A percentile compares a stretch with the other conserved stretches of the same genome.
phyloP scores from a whole-genome alignment of 1,284 basidiomycete genomes.

The Blastosporella zonata region DNA sequence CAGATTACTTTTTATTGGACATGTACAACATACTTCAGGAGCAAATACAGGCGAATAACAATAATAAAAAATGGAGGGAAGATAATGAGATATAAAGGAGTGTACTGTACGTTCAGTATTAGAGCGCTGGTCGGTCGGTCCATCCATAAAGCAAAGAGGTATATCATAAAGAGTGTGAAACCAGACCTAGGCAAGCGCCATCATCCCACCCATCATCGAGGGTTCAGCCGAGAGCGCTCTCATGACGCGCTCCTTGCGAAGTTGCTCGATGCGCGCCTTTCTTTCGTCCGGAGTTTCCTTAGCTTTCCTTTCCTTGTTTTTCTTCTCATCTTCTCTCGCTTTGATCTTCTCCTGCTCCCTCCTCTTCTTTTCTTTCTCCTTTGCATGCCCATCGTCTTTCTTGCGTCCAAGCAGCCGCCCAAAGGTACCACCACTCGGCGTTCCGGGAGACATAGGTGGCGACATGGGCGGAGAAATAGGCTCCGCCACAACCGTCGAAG shows the following conservation, averaged over 20 bases:
- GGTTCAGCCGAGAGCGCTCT: conserved; percentile 16
- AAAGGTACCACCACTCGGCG: conserved; percentile 5
- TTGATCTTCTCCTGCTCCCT: background rate
- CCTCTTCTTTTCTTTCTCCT: conserved; percentile 2
- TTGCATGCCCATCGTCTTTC: conserved; percentile 12
- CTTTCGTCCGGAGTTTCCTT: conserved; percentile 19
- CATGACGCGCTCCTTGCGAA: conserved; percentile 13
- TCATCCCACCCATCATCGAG: conserved; percentile 21
- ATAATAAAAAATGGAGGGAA: conserved; percentile 6
- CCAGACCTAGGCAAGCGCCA: conserved; percentile 17
- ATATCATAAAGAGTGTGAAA: conserved; percentile 1
- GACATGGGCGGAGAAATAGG: background rate
- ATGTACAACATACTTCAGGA: background rate
- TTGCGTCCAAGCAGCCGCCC: conserved; percentile 16
- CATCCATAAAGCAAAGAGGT: conserved; percentile 1
- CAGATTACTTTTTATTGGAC: background rate
- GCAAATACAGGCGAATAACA: conserved; percentile 11
- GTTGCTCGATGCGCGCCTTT: conserved; percentile 13
- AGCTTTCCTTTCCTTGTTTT: conserved; percentile 11
- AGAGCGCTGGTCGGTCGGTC: background rate
- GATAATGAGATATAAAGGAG: conserved; percentile 6
- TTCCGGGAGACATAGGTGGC: conserved; percentile 6
- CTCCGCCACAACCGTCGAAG: conserved; percentile 3
- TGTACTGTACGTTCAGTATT: conserved; percentile 2
- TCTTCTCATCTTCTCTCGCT: conserved; percentile 9